Base-by-base conservation (phyloP, 495 filamentous ascomycete species). In the Penicillium cosmopolitanum region DNA sequence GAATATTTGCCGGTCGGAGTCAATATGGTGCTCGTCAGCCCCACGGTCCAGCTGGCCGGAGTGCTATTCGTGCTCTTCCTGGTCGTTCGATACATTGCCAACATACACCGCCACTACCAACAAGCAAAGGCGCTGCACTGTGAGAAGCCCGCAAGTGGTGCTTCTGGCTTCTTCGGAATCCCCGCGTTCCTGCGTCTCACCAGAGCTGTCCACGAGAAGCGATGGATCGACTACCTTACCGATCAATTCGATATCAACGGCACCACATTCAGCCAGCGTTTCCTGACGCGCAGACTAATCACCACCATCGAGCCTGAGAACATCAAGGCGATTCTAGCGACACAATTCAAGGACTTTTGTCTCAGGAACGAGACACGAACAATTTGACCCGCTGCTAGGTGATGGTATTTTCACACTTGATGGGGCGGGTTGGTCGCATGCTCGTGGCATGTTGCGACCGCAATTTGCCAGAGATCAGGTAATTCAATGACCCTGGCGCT, bases 311-410 rank as follows among this genome's bases (percentile, higher is more conserved):
- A 96, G 44, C 92, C 90, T 0, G 87, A 93, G 66, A 97, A 96
- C 71, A 82, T 98, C 71, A 92, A 97, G 67, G 87, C 92, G 1
- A 75, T 97, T 7, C 80, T 97, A 3, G 90, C 92, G 0, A 88
- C 86, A 0, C 88, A 96, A 62, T 97, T 96, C 66, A 80, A 86
- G 23, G 88, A 88, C 55, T 91, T 85, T 60, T 72, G 72, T 25
- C 60, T 87, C 21, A 4, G 84, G 82, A 1, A 69, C 69, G 1
- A 55, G 84, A 53, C 72, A 72, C 36, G 54, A 66, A 31, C 72
- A 77, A 42, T 81, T 87, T 42, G 66, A 66, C 19, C 76, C 81
- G 11, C 60, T 88, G 8, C 67, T 89, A 0, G 87, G 86, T 1
- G 68, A 77, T 58, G 81, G 84, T 0, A 89, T 96, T 57, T 93